phyloP scores from a whole-genome alignment of 129 eudicot genomes.

The Arctium minus region DNA sequence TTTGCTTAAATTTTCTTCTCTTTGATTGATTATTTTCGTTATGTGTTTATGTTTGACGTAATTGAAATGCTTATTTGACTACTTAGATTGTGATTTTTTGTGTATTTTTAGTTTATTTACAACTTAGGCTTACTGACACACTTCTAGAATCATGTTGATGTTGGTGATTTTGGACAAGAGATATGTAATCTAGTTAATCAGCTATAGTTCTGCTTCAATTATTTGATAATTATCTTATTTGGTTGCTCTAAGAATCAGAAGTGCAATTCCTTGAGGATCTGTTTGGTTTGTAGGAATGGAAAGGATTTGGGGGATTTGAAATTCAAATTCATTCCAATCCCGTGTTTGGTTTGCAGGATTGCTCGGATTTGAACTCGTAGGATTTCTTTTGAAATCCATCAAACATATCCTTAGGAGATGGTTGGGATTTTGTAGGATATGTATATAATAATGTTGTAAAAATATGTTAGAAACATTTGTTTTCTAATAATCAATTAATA shows the following conservation, averaged over 20 bases:
- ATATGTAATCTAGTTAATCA: not conserved
- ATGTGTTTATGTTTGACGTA: not conserved
- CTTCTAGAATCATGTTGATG: not conserved
- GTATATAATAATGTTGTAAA: too few relatives aligned
- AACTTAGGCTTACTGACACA: not conserved
- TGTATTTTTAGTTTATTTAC: not conserved
- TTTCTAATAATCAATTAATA: too few relatives aligned
- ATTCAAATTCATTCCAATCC: too few relatives aligned
- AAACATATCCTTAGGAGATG: too few relatives aligned
- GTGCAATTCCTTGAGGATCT: not conserved
- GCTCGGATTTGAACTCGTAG: too few relatives aligned
- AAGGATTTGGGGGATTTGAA: too few relatives aligned
- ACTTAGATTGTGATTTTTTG: not conserved
- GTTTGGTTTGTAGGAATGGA: too few relatives aligned
- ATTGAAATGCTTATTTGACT: not conserved
- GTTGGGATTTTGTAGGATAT: too few relatives aligned
- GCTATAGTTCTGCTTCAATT: not conserved
- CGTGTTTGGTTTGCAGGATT: too few relatives aligned
- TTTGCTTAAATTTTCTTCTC: not conserved
- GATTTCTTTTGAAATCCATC: too few relatives aligned
- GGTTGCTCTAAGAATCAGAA: not conserved
- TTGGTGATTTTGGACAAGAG: not conserved
- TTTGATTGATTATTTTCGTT: not conserved
- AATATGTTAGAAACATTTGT: too few relatives aligned
- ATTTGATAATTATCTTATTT: too few relatives aligned